phyloP scores from a whole-genome alignment of 1,284 basidiomycete genomes.

The Irpex sp. region DNA sequence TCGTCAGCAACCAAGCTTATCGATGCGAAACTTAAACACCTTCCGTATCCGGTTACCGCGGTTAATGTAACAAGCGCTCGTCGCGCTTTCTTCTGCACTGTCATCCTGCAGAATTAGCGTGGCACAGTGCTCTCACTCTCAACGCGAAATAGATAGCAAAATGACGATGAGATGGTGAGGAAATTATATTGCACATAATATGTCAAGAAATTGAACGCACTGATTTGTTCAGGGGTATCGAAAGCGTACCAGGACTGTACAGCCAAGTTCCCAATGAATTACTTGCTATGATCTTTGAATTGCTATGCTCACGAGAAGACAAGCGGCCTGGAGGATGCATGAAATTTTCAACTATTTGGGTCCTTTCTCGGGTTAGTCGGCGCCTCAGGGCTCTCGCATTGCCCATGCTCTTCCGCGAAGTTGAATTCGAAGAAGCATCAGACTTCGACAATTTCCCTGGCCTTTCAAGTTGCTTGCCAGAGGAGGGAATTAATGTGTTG shows the following conservation, averaged over 20 bases:
- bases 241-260: background rate
- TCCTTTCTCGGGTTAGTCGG: background rate
- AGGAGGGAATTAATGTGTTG: background rate
- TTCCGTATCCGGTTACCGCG: background rate
- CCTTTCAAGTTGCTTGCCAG: background rate
- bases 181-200: too few relatives aligned
- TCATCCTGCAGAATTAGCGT: too few relatives aligned
- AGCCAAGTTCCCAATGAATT: background rate
- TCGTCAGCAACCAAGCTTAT: background rate
- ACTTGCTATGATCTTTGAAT: background rate
- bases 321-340: background rate
- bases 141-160: background rate
- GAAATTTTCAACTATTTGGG: background rate
- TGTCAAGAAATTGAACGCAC: too few relatives aligned
- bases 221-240: too few relatives aligned
- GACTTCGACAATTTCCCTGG: background rate
- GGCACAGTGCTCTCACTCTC: background rate
- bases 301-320: background rate
- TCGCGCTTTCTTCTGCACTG: background rate
- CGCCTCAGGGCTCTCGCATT: background rate
- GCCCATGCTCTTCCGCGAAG: background rate
- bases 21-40: background rate
- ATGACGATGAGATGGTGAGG: too few relatives aligned
- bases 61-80: background rate
- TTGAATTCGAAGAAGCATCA: background rate